Base-by-base conservation (phyloP, 2,329 filamentous ascomycete genomes). In the Drechslerella dactyloides region DNA sequence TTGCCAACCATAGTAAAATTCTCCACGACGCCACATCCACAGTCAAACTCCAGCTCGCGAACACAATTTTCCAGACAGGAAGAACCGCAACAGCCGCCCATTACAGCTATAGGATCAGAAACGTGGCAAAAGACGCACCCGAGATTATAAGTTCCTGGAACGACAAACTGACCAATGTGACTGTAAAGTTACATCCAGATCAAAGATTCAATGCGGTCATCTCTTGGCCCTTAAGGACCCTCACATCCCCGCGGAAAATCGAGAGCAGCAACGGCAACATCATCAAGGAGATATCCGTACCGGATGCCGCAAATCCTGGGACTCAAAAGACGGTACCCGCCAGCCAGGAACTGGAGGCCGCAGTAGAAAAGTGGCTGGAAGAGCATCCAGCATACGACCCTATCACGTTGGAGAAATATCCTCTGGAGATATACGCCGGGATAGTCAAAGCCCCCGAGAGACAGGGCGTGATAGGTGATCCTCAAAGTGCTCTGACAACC, bases 61-160 rank as follows among this genome's bases (percentile, higher is more conserved):
- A 91, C 76, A 96, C 91, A 0, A 81, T 91, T 5, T 94, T 94
- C 77, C 85, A 87, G 42, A 93, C 88, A 70, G 89, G 87, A 51
- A 82, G 81, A 24, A 81, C 81, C 0, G 87, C 87, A 1, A 89
- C 86, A 0, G 79, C 90, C 6, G 77, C 84, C 33, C 69, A 75
- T 30, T 55, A 72, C 48, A 40, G 44, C 21, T 69, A 63, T 19
- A 5, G 19, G 6, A 27, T 69, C 44, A 33, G 10, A 11, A 40
- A 8, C 7, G 51, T 11, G 17, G 15, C 10, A 33, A 53, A 44
- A 37, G 33, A n/a, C 40, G 17, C 13, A 46, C 46, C 15, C 30
- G 15, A 15, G 15, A 24, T 35, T 53, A 13, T 30, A 27, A 55
- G 17, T 23, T 46, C 11, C 11, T 7, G 19, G 7, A 27, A 23